Evolutionary conservation across 108 stramenopile species (phyloP).

Genomic region (Discostella stelligeroides): DNA sequence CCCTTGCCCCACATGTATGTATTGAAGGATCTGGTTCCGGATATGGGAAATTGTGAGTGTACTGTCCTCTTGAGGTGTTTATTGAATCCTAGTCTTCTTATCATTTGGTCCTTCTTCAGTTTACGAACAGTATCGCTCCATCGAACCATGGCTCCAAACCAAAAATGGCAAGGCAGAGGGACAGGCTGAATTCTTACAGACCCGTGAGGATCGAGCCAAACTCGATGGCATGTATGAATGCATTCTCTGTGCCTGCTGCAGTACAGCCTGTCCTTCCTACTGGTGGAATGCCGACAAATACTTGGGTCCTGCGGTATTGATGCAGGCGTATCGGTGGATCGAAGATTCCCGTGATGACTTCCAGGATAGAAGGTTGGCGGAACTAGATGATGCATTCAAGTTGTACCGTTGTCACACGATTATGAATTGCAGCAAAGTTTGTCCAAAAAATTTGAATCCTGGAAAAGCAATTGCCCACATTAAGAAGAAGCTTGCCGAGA

Average conservation of each 20-base stretch:
- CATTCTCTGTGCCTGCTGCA: slow-evolving; percentile 99
- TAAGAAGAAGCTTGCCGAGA: slow-evolving; percentile 91
- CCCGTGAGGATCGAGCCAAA: slow-evolving; percentile 84
- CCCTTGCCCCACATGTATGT: slow-evolving; percentile 99
- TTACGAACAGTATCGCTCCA: slow-evolving; percentile 97
- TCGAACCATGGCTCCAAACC: slow-evolving; percentile 98
- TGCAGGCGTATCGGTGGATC: slow-evolving; percentile 98
- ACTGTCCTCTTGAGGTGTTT: too few species aligned
- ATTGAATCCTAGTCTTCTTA: too few species aligned
- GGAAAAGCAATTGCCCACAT: slow-evolving; percentile 98
- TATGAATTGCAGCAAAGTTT: slow-evolving; percentile 99
- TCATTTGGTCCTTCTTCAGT: too few species aligned
- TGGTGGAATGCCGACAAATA: slow-evolving; percentile 99
- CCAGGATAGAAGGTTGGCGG: slow-evolving; percentile 88
- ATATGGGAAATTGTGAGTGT: slow-evolving; percentile 98
- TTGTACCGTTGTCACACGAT: slow-evolving; percentile 98
- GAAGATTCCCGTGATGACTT: slow-evolving; percentile 94
- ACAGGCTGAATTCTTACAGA: slow-evolving; percentile 92
- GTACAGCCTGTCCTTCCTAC: slow-evolving; percentile 95
- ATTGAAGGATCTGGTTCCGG: slow-evolving; percentile 97
- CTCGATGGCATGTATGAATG: slow-evolving; percentile 99
- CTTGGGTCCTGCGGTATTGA: slow-evolving; percentile 95
- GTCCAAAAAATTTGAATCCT: slow-evolving; percentile 99
- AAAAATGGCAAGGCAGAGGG: slow-evolving; percentile 69
- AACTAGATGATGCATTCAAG: slow-evolving; percentile 97